These are phyloP conservation scores for Aureobasidium sp. DNA, from an alignment of 2,329 filamentous ascomycete species.

Conservation along the genomic window DNA sequence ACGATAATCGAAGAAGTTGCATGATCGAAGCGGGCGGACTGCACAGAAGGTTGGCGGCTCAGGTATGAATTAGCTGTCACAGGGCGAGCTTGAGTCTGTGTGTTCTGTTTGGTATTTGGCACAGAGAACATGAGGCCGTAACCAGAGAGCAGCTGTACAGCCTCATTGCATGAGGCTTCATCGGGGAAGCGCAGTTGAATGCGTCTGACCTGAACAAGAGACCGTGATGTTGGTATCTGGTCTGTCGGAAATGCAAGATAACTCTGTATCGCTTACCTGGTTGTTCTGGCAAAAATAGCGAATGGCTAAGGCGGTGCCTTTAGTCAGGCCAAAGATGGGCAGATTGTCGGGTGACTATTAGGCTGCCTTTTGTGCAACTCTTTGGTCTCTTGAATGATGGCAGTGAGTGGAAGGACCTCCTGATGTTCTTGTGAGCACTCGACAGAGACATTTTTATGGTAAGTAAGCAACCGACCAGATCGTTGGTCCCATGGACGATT, in stretches of 20 bases:
- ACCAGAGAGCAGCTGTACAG: not conserved
- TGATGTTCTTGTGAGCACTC: slow-evolving; percentile 4
- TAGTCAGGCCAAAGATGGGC: slow-evolving; percentile 36
- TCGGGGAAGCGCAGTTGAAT: slow-evolving; percentile 24
- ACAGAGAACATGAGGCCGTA: slow-evolving; percentile 8
- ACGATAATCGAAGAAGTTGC: not conserved
- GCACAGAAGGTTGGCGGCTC: not conserved
- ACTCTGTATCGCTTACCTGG: slow-evolving; percentile 22
- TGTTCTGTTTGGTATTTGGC: not conserved
- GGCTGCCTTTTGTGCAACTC: not conserved
- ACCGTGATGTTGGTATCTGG: not conserved
- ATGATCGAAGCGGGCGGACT: not conserved
- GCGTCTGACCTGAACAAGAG: slow-evolving; percentile 19
- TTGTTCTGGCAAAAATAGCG: slow-evolving; percentile 30
- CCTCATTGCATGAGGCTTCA: slow-evolving; percentile 16
- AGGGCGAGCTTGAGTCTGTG: not conserved
- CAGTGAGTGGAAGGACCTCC: slow-evolving; percentile 12
- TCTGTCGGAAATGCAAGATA: not conserved
- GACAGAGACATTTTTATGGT: not conserved
- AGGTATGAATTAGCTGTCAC: not conserved
- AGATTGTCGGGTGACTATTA: slow-evolving; percentile 28
- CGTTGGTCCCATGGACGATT: slow-evolving; percentile 31
- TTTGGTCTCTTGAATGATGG: slow-evolving; percentile 9
- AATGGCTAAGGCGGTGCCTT: slow-evolving; percentile 31
- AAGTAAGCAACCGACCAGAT: slow-evolving; percentile 27